phyloP scores from a whole-genome alignment of 1,284 basidiomycete species.

The Lignosus rhinocerotis region DNA sequence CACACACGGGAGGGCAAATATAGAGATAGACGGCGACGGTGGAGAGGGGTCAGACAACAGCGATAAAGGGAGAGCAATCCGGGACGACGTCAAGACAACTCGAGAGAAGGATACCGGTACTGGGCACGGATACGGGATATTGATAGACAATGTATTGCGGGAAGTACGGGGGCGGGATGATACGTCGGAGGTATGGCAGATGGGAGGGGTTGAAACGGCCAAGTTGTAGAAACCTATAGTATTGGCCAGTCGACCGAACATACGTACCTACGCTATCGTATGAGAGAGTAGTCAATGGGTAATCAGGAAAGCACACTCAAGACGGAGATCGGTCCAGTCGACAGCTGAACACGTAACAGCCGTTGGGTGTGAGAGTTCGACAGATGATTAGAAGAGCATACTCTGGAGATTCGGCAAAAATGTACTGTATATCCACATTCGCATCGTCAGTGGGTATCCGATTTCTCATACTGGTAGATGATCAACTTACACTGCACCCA shows the following conservation, averaged over 20 bases:
- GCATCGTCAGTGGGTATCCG: neutral
- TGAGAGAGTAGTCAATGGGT: neutral
- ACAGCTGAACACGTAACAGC: constrained; percentile 12
- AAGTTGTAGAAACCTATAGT: constrained; percentile 2
- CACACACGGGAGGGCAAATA: constrained; percentile 17
- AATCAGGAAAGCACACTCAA: constrained; percentile 1
- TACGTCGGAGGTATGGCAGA: neutral
- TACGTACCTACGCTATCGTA: constrained; percentile 19
- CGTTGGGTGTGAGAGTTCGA: neutral
- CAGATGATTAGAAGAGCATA: constrained; percentile 16
- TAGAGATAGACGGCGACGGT: constrained; percentile 1
- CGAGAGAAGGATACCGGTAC: constrained; percentile 1
- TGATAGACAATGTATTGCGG: constrained; percentile 16
- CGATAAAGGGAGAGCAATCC: constrained; percentile 25
- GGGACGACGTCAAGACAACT: constrained; percentile 11
- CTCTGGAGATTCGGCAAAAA: constrained; percentile 28
- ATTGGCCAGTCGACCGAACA: constrained; percentile 3
- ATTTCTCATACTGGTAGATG: neutral
- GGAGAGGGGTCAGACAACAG: constrained; percentile 9
- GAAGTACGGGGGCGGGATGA: neutral
- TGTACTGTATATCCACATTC: constrained; percentile 23
- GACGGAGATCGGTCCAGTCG: constrained; percentile 6
- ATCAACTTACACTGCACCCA: constrained; percentile 65
- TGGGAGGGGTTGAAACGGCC: constrained; percentile 6
- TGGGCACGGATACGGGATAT: neutral